A percentile compares a stretch with the other conserved stretches of the same genome.
phyloP scores from a whole-genome alignment of 805 yeast species.

The Barnettozyma californica region DNA sequence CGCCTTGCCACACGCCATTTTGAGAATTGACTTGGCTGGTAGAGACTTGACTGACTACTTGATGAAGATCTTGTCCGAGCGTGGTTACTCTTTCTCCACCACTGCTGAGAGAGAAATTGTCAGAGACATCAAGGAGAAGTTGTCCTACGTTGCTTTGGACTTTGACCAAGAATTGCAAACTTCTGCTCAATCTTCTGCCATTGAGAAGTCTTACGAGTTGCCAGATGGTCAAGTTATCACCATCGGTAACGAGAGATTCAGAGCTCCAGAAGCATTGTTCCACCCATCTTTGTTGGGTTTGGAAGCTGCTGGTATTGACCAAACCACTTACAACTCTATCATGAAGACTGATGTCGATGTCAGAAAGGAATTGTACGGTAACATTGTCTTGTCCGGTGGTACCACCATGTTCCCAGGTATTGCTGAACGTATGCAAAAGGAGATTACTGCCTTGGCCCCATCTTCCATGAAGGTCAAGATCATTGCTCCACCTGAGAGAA shows the following conservation, averaged over 20 bases:
- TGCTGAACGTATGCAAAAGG: constrained; percentile 99
- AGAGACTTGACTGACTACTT: constrained; percentile 98
- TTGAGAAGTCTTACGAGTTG: constrained; percentile 98
- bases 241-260: constrained; percentile 99
- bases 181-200: constrained; percentile 95
- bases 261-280: constrained; percentile 99
- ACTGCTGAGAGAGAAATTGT: constrained; percentile 98
- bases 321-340: constrained; percentile 70
- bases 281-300: constrained; percentile 87
- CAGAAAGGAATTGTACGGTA: constrained; percentile 97
- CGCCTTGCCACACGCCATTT: constrained; percentile 97
- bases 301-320: constrained; percentile 99
- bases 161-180: constrained; percentile 99
- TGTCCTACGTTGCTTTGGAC: constrained; percentile 98
- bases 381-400: constrained; percentile 99
- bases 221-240: constrained; percentile 99
- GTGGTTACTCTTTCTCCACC: constrained; percentile 98
- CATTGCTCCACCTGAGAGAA: constrained; percentile 99
- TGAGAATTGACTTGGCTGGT: constrained; percentile 99
- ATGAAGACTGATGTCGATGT: constrained; percentile 99
- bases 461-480: constrained; percentile 99
- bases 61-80: constrained; percentile 97
- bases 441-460: constrained; percentile 98
- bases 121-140: constrained; percentile 89
- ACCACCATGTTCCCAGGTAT: constrained; percentile 99